Evolutionary conservation across 345 rosid species (phyloP), one percentile per base, ranked within the genome.

Genomic region (Schrenkiella parvula): DNA sequence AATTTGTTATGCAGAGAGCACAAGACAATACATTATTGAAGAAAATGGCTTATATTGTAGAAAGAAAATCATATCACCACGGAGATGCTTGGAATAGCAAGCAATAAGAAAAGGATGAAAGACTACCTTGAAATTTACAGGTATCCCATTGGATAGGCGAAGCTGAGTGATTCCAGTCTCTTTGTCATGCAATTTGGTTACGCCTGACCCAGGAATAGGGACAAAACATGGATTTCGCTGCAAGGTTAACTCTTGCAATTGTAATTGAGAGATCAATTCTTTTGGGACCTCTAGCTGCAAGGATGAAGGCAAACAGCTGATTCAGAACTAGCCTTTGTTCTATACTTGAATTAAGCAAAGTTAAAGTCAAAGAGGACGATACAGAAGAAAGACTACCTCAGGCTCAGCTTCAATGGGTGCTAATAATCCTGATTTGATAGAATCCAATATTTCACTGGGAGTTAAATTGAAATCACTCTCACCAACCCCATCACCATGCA

Each of bases 281-380:
- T 85, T 88, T 37, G 99, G 99, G 80, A 95, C 99, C 82, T 95
- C 99, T 57, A 95, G 92, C 99, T 95, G 91, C 80, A 86, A 29
- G 44, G 66, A 71, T 19, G 42, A 73, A 51, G 29, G 70, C 19
- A 43, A 38, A 60, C 69, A 29, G 50, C 34, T 55, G 64, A 76
- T 26, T 78, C 37, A 78, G 52, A 59, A 39, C 42, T 47, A 55
- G 11, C 55, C 68, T 70, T 53, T 14, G 68, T 14, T 17, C 14
- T 62, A 53, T 17, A 64, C 7, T 51, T 32, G 63, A 56, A 68
- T 68, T 60, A 22, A 61, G 21, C 8, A 6, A 76, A 55, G 50
- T 54, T 13, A 38, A 21, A 70, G 23, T 25, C 35, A 61, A 70
- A 42, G 63, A 53, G 77, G 55, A 57, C 73, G 50, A 55, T 54